Evolutionary conservation across 192 early-diverging fungal genomes (phyloP).

Genomic region (Blastocladiella britannica): DNA sequence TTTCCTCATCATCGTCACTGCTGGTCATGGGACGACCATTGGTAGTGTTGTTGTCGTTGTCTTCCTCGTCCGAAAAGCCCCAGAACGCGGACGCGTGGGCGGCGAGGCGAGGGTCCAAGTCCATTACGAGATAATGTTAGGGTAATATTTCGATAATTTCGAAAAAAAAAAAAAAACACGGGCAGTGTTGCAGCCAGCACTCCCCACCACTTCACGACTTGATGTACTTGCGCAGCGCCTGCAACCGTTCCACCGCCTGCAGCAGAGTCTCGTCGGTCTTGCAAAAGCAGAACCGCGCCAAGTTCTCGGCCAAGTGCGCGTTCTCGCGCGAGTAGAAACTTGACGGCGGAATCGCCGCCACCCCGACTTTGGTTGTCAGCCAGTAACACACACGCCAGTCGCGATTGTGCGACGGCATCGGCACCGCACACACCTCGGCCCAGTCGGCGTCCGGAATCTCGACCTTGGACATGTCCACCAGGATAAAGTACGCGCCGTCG

Average conservation of each 20-base stretch:
- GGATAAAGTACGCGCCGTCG: conserved; percentile 81
- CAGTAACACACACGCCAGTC: conserved; percentile 67
- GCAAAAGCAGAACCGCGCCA: conserved; percentile 80
- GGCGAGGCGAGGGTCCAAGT: no score
- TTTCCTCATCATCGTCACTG: no score
- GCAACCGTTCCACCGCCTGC: conserved; percentile 42
- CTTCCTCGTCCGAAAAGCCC: no score
- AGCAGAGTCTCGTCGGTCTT: conserved; percentile 70
- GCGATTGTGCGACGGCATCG: conserved; percentile 28
- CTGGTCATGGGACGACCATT: no score
- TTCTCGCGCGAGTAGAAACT: conserved; percentile 66
- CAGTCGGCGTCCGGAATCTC: conserved; percentile 35
- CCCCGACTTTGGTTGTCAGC: conserved; percentile 70
- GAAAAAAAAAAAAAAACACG: no score
- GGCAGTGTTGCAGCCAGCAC: no score
- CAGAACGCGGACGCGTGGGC: no score
- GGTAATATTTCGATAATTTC: no score
- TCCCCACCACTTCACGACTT: no score
- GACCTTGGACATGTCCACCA: conserved; percentile 56
- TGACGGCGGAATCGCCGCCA: conserved; percentile 74
- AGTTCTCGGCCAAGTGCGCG: conserved; percentile 40
- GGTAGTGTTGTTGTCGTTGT: no score
- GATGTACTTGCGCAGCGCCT: conserved; percentile 33
- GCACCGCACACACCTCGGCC: conserved; percentile 11
- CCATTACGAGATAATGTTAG: no score